Evolutionary conservation across 148 eudicot species (phyloP).

Genomic region (Rhododendron ovatum): DNA sequence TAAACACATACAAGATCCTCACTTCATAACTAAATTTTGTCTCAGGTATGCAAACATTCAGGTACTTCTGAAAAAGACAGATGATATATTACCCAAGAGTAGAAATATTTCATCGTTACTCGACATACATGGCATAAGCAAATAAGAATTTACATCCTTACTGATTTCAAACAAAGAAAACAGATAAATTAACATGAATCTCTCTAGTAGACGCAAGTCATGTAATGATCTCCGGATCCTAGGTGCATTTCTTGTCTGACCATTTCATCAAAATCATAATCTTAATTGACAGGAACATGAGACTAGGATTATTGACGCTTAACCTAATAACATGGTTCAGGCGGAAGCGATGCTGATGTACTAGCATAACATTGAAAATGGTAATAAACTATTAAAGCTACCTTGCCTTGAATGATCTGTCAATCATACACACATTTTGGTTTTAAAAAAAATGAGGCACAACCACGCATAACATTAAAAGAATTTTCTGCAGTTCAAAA

Average conservation of each 20-base stretch:
- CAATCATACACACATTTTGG: no score
- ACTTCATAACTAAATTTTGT: neutral
- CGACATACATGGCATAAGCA: neutral
- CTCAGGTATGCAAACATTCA: neutral
- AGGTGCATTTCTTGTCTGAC: neutral
- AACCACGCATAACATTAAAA: neutral
- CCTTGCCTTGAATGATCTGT: neutral
- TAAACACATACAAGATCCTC: neutral
- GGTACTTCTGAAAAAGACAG: neutral
- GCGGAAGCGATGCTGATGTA: neutral
- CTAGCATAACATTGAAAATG: neutral
- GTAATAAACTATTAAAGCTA: neutral
- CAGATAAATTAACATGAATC: neutral
- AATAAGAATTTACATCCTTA: neutral
- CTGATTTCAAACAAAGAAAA: neutral
- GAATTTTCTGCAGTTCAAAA: neutral
- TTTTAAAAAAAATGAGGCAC: no score
- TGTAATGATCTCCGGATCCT: neutral
- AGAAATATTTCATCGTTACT: neutral
- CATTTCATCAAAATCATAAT: neutral
- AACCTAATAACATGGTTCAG: neutral
- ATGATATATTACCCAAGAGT: neutral
- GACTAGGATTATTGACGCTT: conserved; percentile 1
- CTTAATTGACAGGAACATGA: neutral
- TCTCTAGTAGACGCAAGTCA: neutral